Evolutionary conservation across 202 grass and related monocot genomes (phyloP).

Genomic region (Setaria viridis): DNA sequence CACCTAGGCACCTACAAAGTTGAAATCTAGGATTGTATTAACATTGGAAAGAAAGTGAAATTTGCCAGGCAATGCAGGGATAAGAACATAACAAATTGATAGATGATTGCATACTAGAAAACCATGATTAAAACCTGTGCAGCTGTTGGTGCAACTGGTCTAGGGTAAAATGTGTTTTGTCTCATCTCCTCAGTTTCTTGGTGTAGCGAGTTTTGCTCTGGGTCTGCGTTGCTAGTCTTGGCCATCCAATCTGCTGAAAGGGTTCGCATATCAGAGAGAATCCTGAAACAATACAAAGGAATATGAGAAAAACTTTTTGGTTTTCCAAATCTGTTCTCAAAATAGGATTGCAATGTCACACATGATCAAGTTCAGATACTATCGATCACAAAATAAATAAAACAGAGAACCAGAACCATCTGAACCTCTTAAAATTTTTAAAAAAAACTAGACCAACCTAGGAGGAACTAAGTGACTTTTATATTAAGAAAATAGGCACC

Average conservation of each 20-base stretch:
- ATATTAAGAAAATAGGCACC: neutral
- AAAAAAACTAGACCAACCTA: neutral
- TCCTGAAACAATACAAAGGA: conserved; percentile 74
- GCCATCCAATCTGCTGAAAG: conserved; percentile 99
- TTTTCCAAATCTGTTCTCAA: conserved; percentile 32
- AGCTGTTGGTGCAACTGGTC: conserved; percentile 96
- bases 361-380: conserved; percentile 17
- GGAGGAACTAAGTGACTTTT: neutral
- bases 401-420: conserved; percentile 31
- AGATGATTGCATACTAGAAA: conserved; percentile 24
- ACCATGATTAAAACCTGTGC: conserved; percentile 72
- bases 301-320: conserved; percentile 43
- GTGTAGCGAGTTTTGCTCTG: conserved; percentile 72
- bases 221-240: conserved; percentile 80
- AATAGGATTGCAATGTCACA: conserved; percentile 24
- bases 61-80: conserved; percentile 13
- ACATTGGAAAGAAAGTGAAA: conserved; percentile 21
- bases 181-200: conserved; percentile 85
- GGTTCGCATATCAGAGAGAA: conserved; percentile 98
- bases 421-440: neutral
- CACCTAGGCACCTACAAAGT: conserved; percentile 43
- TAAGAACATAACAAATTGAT: conserved; percentile 30
- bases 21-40: conserved; percentile 25
- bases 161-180: conserved; percentile 85
- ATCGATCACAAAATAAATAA: conserved; percentile 30